Evolutionary conservation across 2,329 filamentous ascomycete species (phyloP), one percentile per base, ranked within the genome.

Genomic region (Pezicula rhizophila): DNA sequence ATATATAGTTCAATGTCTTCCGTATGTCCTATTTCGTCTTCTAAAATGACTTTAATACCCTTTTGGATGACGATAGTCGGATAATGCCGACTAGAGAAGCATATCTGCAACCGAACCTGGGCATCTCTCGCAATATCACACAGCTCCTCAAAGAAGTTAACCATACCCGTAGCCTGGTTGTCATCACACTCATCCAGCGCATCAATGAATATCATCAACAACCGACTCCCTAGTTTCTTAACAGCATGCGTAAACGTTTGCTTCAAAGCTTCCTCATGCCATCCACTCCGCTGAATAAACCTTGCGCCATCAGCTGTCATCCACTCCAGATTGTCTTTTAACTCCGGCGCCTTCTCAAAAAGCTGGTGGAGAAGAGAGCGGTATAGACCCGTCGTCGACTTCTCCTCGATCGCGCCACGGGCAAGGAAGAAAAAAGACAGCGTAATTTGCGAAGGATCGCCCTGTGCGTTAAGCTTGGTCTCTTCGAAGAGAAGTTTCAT

Each of bases 291-390:
- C 7, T 46, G 31, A 15, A 52, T 43, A 47, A 26, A 37, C 35
- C 20, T 52, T 5, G 51, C 52, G 6, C 52, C 56, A 57, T 60
- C 51, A 49, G 46, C 15, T 57, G 54, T 54, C 48, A 58, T 57
- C 57, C 54, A 57, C 5, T 58, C 53, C 26, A 59, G 49, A 34
- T 50, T 53, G 0, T 50, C 14, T 45, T 68, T 65, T 0, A 76
- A 57, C 0, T 69, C 60, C 0, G 66, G 60, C 1, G 61, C 49
- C 1, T 59, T 53, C 0, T 63, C 20, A 0, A 80, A 58, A 0
- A 80, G 57, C 35, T 80, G 74, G 1, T 64, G 52, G 0, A 80
- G 47, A 0, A 81, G 47, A 0, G 74, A 75, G 2, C 76, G 67
- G 52, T 77, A 79, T 60, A 81, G 68, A 0, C 78, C 77, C 0